phyloP scores from a whole-genome alignment of 331 rosid genomes.

The Arachis monticola region DNA sequence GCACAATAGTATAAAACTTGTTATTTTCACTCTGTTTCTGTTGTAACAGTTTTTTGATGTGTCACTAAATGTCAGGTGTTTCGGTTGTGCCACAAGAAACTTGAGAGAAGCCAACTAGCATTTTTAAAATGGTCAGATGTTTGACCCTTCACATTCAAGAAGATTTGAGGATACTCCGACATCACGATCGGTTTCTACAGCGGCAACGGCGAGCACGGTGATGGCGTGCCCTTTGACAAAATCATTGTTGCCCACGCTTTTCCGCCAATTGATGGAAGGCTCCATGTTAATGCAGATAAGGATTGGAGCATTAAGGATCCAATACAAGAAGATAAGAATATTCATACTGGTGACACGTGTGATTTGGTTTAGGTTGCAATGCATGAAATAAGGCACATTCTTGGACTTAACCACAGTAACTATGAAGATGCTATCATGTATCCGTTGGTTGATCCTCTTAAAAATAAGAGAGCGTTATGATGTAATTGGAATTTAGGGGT shows the following conservation, averaged over 20 bases:
- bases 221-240: background rate
- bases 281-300: background rate
- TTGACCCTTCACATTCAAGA: background rate
- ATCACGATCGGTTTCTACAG: background rate
- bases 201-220: background rate
- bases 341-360: background rate
- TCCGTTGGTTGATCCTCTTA: background rate
- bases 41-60: too few species aligned
- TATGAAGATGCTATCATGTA: background rate
- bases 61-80: background rate
- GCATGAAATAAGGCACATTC: conserved; percentile 4
- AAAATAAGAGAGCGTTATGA: background rate
- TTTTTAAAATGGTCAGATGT: background rate
- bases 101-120: background rate
- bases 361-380: conserved; percentile 1
- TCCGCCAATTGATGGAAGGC: background rate
- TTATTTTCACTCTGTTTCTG: too few species aligned
- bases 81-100: background rate
- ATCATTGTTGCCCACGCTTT: background rate
- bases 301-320: background rate
- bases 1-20: too few species aligned
- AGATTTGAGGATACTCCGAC: background rate
- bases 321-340: background rate
- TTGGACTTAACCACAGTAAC: background rate
- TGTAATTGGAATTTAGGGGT: background rate